Conservation (phyloP, 805 yeast genomes). For the Saturnispora kantuleensis region DNA sequence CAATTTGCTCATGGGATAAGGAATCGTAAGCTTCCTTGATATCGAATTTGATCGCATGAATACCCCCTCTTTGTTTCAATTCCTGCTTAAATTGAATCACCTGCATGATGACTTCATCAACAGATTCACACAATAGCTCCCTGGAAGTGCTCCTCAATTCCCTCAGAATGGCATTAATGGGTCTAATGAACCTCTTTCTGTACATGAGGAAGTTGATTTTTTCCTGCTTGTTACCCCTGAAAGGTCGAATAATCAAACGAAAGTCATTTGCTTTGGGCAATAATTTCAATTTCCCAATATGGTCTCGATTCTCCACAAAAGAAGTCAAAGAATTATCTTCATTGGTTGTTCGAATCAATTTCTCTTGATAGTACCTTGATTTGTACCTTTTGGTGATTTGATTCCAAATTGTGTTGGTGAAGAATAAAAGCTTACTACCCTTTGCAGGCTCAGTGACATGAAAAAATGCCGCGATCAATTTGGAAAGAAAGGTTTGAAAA, state of each 20-base stretch:
- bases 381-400: constrained; percentile 33
- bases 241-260: constrained; percentile 51
- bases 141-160: constrained; percentile 5
- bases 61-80: constrained; percentile 13
- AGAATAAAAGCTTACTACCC: constrained; percentile 34
- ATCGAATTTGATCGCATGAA: constrained; percentile 63
- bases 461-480: constrained; percentile 44
- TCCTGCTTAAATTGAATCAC: constrained; percentile 30
- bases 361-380: constrained; percentile 30
- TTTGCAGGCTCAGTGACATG: constrained; percentile 53
- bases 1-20: constrained; percentile 37
- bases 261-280: constrained; percentile 56
- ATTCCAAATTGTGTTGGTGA: constrained; percentile 52
- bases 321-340: constrained; percentile 11
- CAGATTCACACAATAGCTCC: constrained; percentile 23
- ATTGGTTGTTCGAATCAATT: constrained; percentile 22
- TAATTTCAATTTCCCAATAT: constrained; percentile 36
- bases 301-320: constrained; percentile 19
- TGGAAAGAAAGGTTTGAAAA: constrained; percentile 35
- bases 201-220: constrained; percentile 27
- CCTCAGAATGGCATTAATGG: constrained; percentile 31
- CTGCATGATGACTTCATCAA: constrained; percentile 33
- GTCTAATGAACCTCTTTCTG: constrained; percentile 31
- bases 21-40: constrained; percentile 70
- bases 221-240: constrained; percentile 28